Conservation (phyloP, 352 stramenopile genomes). For the Pythium coloratum region DNA sequence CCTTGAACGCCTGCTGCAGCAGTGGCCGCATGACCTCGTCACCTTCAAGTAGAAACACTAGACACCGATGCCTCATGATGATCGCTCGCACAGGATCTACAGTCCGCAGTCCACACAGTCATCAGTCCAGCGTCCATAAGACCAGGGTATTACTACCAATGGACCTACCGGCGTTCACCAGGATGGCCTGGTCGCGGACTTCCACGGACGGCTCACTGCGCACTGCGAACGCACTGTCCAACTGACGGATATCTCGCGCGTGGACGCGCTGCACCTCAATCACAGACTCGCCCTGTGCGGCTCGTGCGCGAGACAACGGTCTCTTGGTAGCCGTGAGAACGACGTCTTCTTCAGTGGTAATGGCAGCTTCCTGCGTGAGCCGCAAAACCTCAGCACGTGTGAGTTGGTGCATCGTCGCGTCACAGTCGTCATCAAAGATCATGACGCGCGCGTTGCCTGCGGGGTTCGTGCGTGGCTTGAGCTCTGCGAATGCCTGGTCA, state of each 20-base stretch:
- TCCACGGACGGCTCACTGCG: constrained; percentile 65
- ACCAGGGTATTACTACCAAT: background rate
- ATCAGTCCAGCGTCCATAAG: background rate
- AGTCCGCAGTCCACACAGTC: background rate
- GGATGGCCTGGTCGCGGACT: constrained; percentile 67
- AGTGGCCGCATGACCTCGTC: constrained; percentile 49
- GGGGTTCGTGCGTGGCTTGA: constrained; percentile 3
- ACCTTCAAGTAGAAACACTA: constrained; percentile 58
- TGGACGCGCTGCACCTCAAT: constrained; percentile 45
- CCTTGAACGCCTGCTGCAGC: constrained; percentile 49
- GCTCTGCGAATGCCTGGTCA: background rate
- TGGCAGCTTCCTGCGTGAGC: constrained; percentile 52
- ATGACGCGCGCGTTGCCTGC: constrained; percentile 28
- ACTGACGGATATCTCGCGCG: constrained; percentile 61
- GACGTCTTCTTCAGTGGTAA: no score
- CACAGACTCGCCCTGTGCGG: background rate
- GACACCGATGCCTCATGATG: constrained; percentile 58
- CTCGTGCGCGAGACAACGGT: background rate
- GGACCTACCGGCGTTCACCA: constrained; percentile 46
- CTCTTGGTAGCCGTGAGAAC: no score
- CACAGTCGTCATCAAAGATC: constrained; percentile 51
- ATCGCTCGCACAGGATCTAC: constrained; percentile 59
- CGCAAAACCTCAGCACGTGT: constrained; percentile 56
- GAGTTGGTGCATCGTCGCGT: constrained; percentile 55
- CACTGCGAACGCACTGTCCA: constrained; percentile 64